Base-by-base conservation (phyloP, 2,329 filamentous ascomycete genomes). In the Cyphellophora attinorum region DNA sequence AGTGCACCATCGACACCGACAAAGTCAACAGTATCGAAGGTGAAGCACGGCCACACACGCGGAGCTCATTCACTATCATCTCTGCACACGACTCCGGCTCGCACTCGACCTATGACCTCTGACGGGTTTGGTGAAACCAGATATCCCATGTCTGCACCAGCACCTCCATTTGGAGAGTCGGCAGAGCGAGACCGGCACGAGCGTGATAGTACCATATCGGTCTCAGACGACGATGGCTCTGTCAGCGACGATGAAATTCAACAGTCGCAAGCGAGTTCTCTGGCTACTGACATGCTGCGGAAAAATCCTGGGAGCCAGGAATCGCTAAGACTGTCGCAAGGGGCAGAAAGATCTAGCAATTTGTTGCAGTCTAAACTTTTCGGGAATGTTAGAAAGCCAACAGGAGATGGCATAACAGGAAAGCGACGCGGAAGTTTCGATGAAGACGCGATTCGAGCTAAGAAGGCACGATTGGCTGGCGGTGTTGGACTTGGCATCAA, bases 11-110 rank as follows among this genome's bases (percentile, higher is more conserved):
- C 82, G 0, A 88, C 82, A 0, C 82, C 83, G 0, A 62, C 67
- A 15, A 55, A 70, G 61, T 8, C 21, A 25, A 38, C 61, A 55
- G 16, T 64, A 56, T 40, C 69, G 59, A 56, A 70, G 64, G 51
- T 68, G 55, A 39, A 62, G 33, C 63, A 71, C 35, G 75, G 74
- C 37, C 85, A 93, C 54, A 74, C 71, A 12, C 76, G 85, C 46
- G 83, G 80, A 39, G 75, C 79, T 18, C 85, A 93, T 54, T 91
- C 85, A 29, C 67, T 93, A 55, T 93, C 86, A 1, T 91, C 86
- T 1, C 65, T 94, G 4, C 85, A 85, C 5, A 77, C 76, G 5
- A 93, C 85, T 2, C 85, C 85, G 6, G 63, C 65, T 28, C 69
- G 74, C 11, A 57, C 66, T 28, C 69, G 72, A 32, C 59, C 64